These are phyloP conservation scores for Ceriops tagal DNA, from an alignment of 345 rosid genomes.

Conservation along the genomic window DNA sequence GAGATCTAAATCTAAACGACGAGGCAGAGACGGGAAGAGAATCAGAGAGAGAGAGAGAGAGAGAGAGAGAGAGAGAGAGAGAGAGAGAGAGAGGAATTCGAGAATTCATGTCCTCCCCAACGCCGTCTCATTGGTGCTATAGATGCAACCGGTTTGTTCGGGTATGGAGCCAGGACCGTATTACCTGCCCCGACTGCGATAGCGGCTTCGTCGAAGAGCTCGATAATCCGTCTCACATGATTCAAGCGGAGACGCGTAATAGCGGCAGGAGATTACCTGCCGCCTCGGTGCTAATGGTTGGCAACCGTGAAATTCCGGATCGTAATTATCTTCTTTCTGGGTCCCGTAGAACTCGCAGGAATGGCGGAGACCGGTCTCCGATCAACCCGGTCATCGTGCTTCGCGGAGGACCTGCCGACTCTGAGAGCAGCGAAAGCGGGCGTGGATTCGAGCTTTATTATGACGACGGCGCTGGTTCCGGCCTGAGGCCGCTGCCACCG, in stretches of 20 bases:
- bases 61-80: background rate
- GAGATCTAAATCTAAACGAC: no score
- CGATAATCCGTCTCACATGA: slow-evolving; percentile 36
- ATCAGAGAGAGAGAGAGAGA: no score
- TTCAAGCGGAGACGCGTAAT: slow-evolving; percentile 27
- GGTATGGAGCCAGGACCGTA: slow-evolving; percentile 41
- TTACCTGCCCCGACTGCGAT: slow-evolving; percentile 75
- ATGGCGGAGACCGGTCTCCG: slow-evolving; percentile 59
- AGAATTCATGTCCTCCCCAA: slow-evolving; percentile 45
- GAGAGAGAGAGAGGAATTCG: background rate
- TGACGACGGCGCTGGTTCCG: slow-evolving; percentile 77
- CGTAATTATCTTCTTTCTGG: background rate
- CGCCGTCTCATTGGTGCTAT: slow-evolving; percentile 84
- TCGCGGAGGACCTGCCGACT: slow-evolving; percentile 47
- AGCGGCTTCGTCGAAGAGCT: slow-evolving; percentile 75
- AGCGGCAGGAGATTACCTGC: slow-evolving; percentile 14
- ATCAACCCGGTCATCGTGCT: slow-evolving; percentile 79
- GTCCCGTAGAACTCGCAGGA: slow-evolving; percentile 38
- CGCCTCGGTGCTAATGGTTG: slow-evolving; percentile 43
- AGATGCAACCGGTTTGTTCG: slow-evolving; percentile 68
- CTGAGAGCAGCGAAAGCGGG: background rate
- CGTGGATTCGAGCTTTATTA: slow-evolving; percentile 66
- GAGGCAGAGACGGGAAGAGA: background rate
- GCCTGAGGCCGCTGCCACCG: slow-evolving; percentile 74
- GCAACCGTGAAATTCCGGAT: slow-evolving; percentile 12